Base-by-base conservation (phyloP, 208 protist species). In the Crithidia sp. region DNA sequence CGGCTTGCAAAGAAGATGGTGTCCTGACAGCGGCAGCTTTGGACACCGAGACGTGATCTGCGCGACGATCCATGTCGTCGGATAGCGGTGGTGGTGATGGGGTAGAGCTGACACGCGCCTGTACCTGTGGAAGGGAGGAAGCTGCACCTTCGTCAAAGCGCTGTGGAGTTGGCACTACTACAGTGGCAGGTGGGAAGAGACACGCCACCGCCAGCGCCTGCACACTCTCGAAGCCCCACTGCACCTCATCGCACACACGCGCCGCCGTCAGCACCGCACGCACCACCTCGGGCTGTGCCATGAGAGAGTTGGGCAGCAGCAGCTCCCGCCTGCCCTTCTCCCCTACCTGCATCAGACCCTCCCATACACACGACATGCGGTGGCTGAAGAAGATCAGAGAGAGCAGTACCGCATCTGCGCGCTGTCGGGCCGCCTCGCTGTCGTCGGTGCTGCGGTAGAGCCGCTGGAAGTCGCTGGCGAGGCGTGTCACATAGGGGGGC, bases 381-480 rank as follows among this genome's bases (percentile, higher is more conserved):
- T 67, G 70, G 8, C 60, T 59, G 53, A 75, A 61, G 52, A 67
- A 61, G 36, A 75, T 13, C 28, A 75, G 61, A 7, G 70, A 19
- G 60, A 75, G 60, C 44, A 75, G 44, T 52, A 75, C 70, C 28
- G 61, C 61, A 39, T 75, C 70, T 0, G 52, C 62, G 41, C 70
- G 70, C 13, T 45, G 70, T 28, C 60, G 59, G 16, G 52, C 70
- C 43, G 70, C 59, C 3, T 54, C 70, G 61, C 36, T 49, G 70
- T 66, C 59, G 39, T 57, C 70, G 17, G 13, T 62, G 60, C 70
- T 67, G 59, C 70, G 70, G 52, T 67, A 75, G 44, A 75, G 70
- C 7, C 61, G 59, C 19, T 54, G 40, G 61, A 75, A 75, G 61
- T 75, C 70, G 59, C 47, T 52, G n/a, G 70, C 47, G n/a, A 75